These are phyloP conservation scores for Calonectria hawksworthii DNA, from an alignment of 2,329 filamentous ascomycete genomes.

Conservation along the genomic window DNA sequence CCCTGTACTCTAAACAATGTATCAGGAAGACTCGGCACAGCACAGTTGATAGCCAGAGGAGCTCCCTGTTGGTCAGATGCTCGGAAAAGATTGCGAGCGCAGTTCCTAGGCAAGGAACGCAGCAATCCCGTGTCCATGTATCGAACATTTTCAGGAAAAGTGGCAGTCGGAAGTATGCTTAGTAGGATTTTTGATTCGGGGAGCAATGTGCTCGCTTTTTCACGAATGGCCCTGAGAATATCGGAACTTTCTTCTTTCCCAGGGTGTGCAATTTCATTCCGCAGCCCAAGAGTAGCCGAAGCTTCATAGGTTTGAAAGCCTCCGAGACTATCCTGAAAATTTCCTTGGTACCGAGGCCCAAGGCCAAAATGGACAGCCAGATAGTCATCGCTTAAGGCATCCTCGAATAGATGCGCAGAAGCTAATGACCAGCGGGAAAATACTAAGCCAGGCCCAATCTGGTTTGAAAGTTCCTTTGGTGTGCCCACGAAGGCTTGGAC, in stretches of 20 bases:
- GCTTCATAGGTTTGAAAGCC: conserved; percentile 97
- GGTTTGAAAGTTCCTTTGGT: conserved; percentile 85
- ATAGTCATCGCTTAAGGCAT: conserved; percentile 90
- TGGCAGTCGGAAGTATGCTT: conserved; percentile 84
- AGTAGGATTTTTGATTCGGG: conserved; percentile 86
- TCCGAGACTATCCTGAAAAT: conserved; percentile 96
- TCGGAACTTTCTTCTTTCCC: conserved; percentile 93
- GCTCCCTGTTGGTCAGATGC: conserved; percentile 67
- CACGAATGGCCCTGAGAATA: conserved; percentile 88
- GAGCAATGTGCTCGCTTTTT: conserved; percentile 85
- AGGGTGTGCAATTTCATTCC: conserved; percentile 91
- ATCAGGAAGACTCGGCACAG: conserved; percentile 89
- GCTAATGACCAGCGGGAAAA: conserved; percentile 90
- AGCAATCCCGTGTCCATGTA: conserved; percentile 84
- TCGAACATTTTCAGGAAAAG: conserved; percentile 85
- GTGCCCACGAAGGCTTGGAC: conserved; percentile 96
- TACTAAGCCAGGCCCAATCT: conserved; percentile 79
- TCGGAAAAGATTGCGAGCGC: conserved; percentile 72
- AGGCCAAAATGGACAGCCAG: conserved; percentile 92
- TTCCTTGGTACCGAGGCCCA: conserved; percentile 91
- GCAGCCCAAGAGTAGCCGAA: conserved; percentile 89
- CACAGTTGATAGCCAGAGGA: conserved; percentile 88
- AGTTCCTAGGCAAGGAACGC: conserved; percentile 80
- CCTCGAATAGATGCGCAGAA: conserved; percentile 89
- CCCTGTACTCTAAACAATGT: conserved; percentile 87